These are phyloP conservation scores for Pestalotiopsis sp. DNA, from an alignment of 2,329 filamentous ascomycete species.

Conservation along the genomic window DNA sequence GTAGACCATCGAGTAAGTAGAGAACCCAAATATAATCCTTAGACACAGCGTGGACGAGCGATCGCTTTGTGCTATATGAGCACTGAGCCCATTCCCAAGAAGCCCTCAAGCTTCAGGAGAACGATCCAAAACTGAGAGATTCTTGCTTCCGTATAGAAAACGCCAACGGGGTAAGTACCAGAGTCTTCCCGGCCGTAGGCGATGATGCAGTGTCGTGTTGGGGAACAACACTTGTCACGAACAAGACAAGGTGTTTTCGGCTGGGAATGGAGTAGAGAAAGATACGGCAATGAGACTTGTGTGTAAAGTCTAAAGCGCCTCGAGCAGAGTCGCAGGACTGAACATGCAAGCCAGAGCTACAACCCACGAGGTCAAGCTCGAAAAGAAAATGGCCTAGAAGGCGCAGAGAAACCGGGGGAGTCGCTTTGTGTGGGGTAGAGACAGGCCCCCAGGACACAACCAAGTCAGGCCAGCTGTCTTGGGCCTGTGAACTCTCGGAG, in stretches of 20 bases:
- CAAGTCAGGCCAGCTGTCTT: conserved; percentile 1
- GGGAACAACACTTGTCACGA: neutral
- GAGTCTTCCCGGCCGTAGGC: neutral
- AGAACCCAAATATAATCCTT: neutral
- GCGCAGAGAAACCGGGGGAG: neutral
- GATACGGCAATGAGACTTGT: neutral
- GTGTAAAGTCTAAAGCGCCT: neutral
- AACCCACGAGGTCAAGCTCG: neutral
- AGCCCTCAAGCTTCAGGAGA: neutral
- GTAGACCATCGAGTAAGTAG: neutral
- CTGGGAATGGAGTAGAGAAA: neutral
- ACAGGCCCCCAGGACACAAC: neutral
- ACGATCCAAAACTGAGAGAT: neutral
- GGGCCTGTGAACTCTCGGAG: neutral
- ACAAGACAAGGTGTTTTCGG: neutral
- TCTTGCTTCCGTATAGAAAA: neutral
- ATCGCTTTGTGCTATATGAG: neutral
- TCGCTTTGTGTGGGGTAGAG: conserved; percentile 8
- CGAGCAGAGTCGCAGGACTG: neutral
- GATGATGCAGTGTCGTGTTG: neutral
- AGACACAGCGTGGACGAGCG: neutral
- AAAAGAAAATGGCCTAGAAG: neutral
- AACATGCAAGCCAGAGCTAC: neutral
- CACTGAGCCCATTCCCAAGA: neutral
- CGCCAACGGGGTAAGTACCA: neutral